Conservation (phyloP, 306 rosid species). For the Ziziphus jujuba region DNA sequence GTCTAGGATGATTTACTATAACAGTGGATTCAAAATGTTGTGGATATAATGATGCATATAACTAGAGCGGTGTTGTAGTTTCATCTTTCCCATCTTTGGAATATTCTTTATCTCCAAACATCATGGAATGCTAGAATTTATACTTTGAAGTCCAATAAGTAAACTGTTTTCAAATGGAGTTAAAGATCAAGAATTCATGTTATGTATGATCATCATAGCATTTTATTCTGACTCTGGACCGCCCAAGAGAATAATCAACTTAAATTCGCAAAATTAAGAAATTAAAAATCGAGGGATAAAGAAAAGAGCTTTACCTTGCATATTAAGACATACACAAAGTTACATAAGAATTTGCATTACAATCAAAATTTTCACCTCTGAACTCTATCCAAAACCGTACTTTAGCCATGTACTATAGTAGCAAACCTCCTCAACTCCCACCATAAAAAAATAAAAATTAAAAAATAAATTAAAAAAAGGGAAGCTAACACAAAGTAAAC, state of each 20-base stretch:
- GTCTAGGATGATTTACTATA: neutral
- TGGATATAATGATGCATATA: no score
- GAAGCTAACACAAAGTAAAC: constrained; percentile 3
- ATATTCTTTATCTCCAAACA: no score
- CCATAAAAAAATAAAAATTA: no score
- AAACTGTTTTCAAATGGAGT: no score
- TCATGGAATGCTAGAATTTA: no score
- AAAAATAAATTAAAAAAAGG: no score
- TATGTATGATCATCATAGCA: no score
- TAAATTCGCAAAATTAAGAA: neutral
- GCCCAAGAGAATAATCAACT: neutral
- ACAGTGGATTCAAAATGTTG: neutral
- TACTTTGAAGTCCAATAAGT: no score
- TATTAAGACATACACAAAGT: neutral
- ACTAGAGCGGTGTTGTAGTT: no score
- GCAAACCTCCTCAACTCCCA: neutral
- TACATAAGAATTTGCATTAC: no score
- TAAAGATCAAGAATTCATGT: no score
- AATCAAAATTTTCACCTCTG: neutral
- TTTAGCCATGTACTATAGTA: neutral
- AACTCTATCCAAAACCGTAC: neutral
- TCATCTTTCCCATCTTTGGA: no score
- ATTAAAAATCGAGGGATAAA: neutral
- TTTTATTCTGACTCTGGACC: neutral
- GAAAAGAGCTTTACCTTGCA: neutral